A percentile compares a stretch with the other conserved stretches of the same genome.
Evolutionary conservation across 805 yeast species (phyloP).

Genomic region (Jamesozyma jinghongensis): DNA sequence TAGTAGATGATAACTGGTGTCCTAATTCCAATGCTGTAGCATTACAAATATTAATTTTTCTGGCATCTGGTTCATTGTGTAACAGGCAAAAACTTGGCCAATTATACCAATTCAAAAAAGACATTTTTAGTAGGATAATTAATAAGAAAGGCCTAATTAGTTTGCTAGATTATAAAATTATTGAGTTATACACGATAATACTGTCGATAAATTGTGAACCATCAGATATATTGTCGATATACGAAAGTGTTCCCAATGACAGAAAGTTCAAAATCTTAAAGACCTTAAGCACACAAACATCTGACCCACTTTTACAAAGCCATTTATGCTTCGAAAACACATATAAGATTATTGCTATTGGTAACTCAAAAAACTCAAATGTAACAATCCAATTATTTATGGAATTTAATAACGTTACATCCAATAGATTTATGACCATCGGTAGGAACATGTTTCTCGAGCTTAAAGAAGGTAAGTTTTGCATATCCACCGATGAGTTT

Average conservation of each 20-base stretch:
- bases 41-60: slow-evolving; percentile 18
- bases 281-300: slow-evolving; percentile 10
- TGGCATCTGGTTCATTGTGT: slow-evolving; percentile 16
- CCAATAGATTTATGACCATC: slow-evolving; percentile 25
- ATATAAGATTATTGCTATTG: slow-evolving; percentile 12
- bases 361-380: background rate
- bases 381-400: slow-evolving; percentile 26
- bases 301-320: slow-evolving; percentile 17
- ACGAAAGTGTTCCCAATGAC: slow-evolving; percentile 6
- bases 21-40: background rate
- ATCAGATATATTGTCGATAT: slow-evolving; percentile 15
- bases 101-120: slow-evolving; percentile 5
- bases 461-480: slow-evolving; percentile 21
- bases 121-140: slow-evolving; percentile 5
- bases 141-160: background rate
- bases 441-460: slow-evolving; percentile 21
- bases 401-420: slow-evolving; percentile 21
- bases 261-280: slow-evolving; percentile 9
- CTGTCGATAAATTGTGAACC: slow-evolving; percentile 15
- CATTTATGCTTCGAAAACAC: slow-evolving; percentile 27
- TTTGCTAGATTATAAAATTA: background rate
- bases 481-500: slow-evolving; percentile 25
- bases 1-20: slow-evolving; percentile 3
- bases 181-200: slow-evolving; percentile 13
- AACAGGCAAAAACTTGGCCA: slow-evolving; percentile 18